Conservation (phyloP, 495 filamentous ascomycete genomes). For the Usnea hakonensis region DNA sequence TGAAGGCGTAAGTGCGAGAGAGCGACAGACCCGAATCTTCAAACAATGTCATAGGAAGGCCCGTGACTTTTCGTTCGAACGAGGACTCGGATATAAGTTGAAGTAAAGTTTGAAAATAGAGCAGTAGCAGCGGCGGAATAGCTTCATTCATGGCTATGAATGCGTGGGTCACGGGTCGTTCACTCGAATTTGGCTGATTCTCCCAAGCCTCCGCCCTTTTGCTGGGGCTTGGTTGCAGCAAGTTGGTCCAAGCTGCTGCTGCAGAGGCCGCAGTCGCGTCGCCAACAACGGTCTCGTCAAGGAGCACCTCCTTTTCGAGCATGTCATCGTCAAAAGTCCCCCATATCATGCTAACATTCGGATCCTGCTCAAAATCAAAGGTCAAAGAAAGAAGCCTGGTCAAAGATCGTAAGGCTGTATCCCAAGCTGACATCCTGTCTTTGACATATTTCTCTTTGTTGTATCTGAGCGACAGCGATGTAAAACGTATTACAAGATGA, state of each 20-base stretch:
- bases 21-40: constrained; percentile 9
- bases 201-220: constrained; percentile 5
- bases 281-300: background rate
- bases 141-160: constrained; percentile 20
- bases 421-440: constrained; percentile 11
- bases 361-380: constrained; percentile 18
- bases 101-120: constrained; percentile 5
- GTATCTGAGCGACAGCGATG: constrained; percentile 5
- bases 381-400: constrained; percentile 16
- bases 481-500: constrained; percentile 15
- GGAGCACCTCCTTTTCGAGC: constrained; percentile 2
- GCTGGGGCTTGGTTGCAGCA: background rate
- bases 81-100: constrained; percentile 5
- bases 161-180: constrained; percentile 19
- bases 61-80: constrained; percentile 19
- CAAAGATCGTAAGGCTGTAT: constrained; percentile 9
- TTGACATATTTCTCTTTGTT: constrained; percentile 8
- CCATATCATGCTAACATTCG: constrained; percentile 1
- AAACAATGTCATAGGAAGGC: constrained; percentile 17
- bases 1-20: constrained; percentile 15
- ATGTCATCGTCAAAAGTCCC: constrained; percentile 2
- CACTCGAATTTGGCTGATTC: background rate
- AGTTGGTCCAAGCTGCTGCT: constrained; percentile 9
- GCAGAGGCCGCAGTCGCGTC: constrained; percentile 5
- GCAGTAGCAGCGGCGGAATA: constrained; percentile 15